These are phyloP conservation scores for Apiotrichum mycotoxinovorans DNA, from an alignment of 1,284 basidiomycete species.

Conservation along the genomic window DNA sequence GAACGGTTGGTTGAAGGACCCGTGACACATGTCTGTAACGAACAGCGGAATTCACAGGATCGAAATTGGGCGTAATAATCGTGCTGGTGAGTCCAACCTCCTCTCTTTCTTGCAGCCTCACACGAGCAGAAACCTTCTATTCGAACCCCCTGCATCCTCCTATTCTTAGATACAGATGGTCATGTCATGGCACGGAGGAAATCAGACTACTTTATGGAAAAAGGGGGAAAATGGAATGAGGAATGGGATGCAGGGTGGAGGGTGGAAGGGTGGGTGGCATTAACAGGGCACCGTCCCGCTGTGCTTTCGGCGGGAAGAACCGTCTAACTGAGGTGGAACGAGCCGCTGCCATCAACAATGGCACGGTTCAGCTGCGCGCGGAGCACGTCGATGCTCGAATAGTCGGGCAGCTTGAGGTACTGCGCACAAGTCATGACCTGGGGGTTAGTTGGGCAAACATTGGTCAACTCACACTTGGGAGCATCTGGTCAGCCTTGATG, in stretches of 20 bases:
- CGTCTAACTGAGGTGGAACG: slow-evolving; percentile 83
- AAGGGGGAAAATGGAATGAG: not conserved
- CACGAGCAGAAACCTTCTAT: too few relatives aligned
- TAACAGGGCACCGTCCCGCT: not conserved
- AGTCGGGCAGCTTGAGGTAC: slow-evolving; percentile 90
- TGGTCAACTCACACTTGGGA: slow-evolving; percentile 68
- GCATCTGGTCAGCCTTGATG: slow-evolving; percentile 84
- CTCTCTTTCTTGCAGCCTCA: too few relatives aligned
- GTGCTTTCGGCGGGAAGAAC: not conserved
- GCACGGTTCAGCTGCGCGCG: slow-evolving; percentile 72
- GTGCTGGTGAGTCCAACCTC: too few relatives aligned
- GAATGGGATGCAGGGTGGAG: not conserved
- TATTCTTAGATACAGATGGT: not conserved
- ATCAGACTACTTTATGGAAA: not conserved
- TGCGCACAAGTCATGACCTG: slow-evolving; percentile 27
- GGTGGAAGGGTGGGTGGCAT: not conserved
- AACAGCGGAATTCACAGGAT: too few relatives aligned
- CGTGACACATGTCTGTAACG: too few relatives aligned
- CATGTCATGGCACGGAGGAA: not conserved
- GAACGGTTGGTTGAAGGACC: too few relatives aligned
- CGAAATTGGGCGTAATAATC: too few relatives aligned
- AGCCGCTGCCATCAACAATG: slow-evolving; percentile 84
- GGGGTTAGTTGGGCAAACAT: not conserved
- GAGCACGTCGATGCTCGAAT: slow-evolving; percentile 77
- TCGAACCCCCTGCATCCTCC: not conserved